Percentiles rank a stretch among this genome's conserved stretches.
These are phyloP conservation scores for Onygenales sp. DNA, from an alignment of 2,329 filamentous ascomycete species.

Conservation along the genomic window DNA sequence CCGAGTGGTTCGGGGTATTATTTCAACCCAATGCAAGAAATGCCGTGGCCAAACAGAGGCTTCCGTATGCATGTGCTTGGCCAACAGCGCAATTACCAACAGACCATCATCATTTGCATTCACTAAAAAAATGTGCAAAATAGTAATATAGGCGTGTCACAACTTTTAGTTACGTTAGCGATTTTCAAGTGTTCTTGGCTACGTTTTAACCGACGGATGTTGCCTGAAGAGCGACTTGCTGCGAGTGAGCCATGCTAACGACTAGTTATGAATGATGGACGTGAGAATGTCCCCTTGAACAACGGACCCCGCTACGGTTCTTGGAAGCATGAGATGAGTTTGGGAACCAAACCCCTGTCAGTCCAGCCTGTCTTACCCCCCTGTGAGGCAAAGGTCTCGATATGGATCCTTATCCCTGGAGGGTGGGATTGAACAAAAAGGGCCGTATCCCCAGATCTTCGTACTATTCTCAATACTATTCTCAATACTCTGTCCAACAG, in stretches of 20 bases:
- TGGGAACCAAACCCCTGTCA: not conserved
- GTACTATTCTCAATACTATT: not conserved
- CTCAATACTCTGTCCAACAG: not conserved
- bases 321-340: not conserved
- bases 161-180: not conserved
- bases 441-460: not conserved
- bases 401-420: not conserved
- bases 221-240: not conserved
- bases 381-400: not conserved
- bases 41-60: no score
- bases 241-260: not conserved
- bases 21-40: no score
- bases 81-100: no score
- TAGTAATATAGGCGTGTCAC: no score
- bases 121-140: no score
- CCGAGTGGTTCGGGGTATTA: no score
- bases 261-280: not conserved
- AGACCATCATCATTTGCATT: no score
- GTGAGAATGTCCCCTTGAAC: not conserved
- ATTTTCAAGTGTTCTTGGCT: not conserved
- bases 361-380: not conserved
- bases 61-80: no score
- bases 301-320: not conserved
- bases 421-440: constrained; percentile 2
- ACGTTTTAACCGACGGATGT: not conserved